phyloP scores from a whole-genome alignment of 2,329 filamentous ascomycete species.

The Samsoniella hepiali region DNA sequence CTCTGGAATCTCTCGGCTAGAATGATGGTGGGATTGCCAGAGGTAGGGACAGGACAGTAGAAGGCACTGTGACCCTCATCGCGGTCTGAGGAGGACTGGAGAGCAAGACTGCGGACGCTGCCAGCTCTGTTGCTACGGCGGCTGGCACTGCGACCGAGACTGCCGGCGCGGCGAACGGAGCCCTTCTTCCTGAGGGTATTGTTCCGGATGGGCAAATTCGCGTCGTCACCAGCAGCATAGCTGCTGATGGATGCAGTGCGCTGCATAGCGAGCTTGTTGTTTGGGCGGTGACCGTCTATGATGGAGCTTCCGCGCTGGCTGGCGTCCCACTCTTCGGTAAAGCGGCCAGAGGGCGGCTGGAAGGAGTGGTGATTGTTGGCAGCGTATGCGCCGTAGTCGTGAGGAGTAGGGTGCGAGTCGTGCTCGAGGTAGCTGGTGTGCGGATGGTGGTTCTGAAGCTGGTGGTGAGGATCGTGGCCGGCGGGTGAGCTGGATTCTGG shows the following conservation, averaged over 20 bases:
- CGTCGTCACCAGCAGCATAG: conserved; percentile 46
- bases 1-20: conserved; percentile 86
- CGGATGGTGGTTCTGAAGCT: conserved; percentile 8
- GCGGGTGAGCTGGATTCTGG: neutral
- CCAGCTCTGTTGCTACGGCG: conserved; percentile 79
- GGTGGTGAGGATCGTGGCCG: conserved; percentile 1
- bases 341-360: conserved; percentile 42
- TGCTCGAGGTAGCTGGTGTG: conserved; percentile 8
- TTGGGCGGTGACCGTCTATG: conserved; percentile 44
- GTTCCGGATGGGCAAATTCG: conserved; percentile 42
- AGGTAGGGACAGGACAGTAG: conserved; percentile 83
- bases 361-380: neutral
- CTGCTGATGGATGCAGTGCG: conserved; percentile 60
- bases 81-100: conserved; percentile 66
- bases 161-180: conserved; percentile 70
- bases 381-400: neutral
- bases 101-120: conserved; percentile 75
- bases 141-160: conserved; percentile 76
- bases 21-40: conserved; percentile 81
- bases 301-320: conserved; percentile 65
- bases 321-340: conserved; percentile 70
- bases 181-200: conserved; percentile 88
- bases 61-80: conserved; percentile 80
- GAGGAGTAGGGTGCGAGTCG: neutral
- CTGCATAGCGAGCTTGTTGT: conserved; percentile 43